Conservation (phyloP, 2,329 filamentous ascomycete species). For the Claviceps sp. region DNA sequence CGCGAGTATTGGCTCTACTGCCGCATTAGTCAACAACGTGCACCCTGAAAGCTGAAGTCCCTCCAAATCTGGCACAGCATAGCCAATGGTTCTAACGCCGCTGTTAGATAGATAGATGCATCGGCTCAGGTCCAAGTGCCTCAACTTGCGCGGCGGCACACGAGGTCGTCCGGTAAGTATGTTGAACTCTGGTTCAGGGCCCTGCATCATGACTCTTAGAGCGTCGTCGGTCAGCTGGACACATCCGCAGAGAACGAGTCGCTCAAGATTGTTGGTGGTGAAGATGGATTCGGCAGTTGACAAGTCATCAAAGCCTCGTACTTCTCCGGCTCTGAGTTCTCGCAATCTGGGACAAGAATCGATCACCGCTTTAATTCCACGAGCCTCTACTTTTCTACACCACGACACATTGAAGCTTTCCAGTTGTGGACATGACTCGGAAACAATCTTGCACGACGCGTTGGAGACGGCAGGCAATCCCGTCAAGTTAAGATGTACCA, state of each 20-base stretch:
- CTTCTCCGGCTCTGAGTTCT: constrained; percentile 71
- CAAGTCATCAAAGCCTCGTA: constrained; percentile 63
- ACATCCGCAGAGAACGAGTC: constrained; percentile 71
- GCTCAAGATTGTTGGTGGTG: constrained; percentile 65
- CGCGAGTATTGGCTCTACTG: constrained; percentile 58
- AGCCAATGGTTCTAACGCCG: constrained; percentile 57
- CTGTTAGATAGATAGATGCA: constrained; percentile 60
- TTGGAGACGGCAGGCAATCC: constrained; percentile 72
- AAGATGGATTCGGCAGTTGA: constrained; percentile 65
- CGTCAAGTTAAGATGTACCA: constrained; percentile 78
- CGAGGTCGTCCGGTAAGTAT: constrained; percentile 63
- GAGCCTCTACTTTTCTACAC: constrained; percentile 75
- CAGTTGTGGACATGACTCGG: constrained; percentile 66
- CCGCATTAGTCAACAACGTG: constrained; percentile 56
- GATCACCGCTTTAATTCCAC: constrained; percentile 60
- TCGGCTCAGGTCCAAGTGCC: constrained; percentile 73
- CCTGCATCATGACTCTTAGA: constrained; percentile 62
- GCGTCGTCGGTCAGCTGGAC: constrained; percentile 63
- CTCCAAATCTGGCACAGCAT: constrained; percentile 66
- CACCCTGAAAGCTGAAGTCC: constrained; percentile 75
- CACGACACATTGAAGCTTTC: constrained; percentile 82
- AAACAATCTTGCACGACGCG: constrained; percentile 73
- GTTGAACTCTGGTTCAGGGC: constrained; percentile 64
- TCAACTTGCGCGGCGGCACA: constrained; percentile 64
- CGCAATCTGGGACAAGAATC: constrained; percentile 58